These are phyloP conservation scores for Boletellus dicymbophilus DNA, from an alignment of 1,284 basidiomycete species.

Conservation along the genomic window DNA sequence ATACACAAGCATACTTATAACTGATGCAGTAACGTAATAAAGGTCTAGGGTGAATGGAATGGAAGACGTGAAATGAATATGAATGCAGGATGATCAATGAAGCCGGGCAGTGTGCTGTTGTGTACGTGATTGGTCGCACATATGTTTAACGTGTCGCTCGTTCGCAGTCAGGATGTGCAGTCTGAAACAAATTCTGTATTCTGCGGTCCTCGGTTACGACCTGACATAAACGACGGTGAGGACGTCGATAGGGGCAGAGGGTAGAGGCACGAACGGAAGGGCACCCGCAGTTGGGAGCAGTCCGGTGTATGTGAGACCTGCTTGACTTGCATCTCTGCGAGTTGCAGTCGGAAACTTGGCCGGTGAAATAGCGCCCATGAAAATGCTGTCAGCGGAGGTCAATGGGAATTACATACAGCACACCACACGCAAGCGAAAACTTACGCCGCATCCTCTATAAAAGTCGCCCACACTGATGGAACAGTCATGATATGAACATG, in stretches of 20 bases:
- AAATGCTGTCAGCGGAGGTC: constrained; percentile 48
- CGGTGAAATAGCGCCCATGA: constrained; percentile 62
- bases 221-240: constrained; percentile 10
- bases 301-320: constrained; percentile 53
- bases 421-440: no score
- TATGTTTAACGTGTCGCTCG: constrained; percentile 16
- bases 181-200: constrained; percentile 36
- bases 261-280: constrained; percentile 24
- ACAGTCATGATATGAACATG: no score
- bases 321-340: constrained; percentile 55
- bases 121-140: neutral
- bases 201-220: constrained; percentile 33
- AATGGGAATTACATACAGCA: no score
- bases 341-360: constrained; percentile 53
- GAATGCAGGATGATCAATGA: no score
- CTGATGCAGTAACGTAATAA: constrained; percentile 11
- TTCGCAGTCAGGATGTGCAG: constrained; percentile 29
- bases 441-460: constrained; percentile 61
- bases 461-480: constrained; percentile 54
- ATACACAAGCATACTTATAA: constrained; percentile 11
- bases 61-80: no score
- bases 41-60: constrained; percentile 14
- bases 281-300: constrained; percentile 51
- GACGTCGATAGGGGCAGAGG: constrained; percentile 13
- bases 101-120: constrained; percentile 2